These are phyloP conservation scores for Ilex asprella DNA, from an alignment of 257 asterid species.

Conservation along the genomic window DNA sequence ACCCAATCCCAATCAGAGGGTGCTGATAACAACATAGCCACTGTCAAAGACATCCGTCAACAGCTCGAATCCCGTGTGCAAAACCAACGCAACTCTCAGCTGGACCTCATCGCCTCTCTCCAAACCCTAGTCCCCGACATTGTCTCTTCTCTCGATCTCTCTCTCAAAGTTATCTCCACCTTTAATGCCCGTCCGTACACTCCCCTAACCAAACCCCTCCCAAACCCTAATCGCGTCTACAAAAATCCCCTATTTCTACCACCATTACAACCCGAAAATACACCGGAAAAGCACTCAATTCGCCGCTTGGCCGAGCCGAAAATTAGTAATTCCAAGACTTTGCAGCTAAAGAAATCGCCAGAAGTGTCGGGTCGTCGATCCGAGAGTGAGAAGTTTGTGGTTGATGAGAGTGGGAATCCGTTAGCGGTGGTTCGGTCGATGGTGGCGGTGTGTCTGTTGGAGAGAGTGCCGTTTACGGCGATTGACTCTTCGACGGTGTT, in stretches of 20 bases:
- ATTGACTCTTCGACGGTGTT: slow-evolving; percentile 71
- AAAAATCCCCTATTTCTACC: slow-evolving; percentile 21
- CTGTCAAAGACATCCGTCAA: slow-evolving; percentile 50
- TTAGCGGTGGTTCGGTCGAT: slow-evolving; percentile 68
- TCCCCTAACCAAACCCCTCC: slow-evolving; percentile 66
- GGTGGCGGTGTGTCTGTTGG: slow-evolving; percentile 85
- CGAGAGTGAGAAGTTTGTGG: slow-evolving; percentile 36
- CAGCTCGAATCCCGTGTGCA: slow-evolving; percentile 71
- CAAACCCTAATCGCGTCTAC: slow-evolving; percentile 41
- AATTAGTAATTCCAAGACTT: background rate
- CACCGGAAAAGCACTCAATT: no score
- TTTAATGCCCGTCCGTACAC: slow-evolving; percentile 52
- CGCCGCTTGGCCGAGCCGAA: background rate
- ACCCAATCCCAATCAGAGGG: slow-evolving; percentile 58
- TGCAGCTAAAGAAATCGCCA: slow-evolving; percentile 10
- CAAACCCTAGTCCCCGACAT: slow-evolving; percentile 75
- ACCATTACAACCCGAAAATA: no score
- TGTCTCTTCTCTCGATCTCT: slow-evolving; percentile 83
- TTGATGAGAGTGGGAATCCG: slow-evolving; percentile 69
- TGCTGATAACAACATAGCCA: slow-evolving; percentile 41
- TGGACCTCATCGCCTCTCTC: slow-evolving; percentile 78
- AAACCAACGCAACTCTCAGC: slow-evolving; percentile 56
- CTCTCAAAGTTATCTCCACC: slow-evolving; percentile 59
- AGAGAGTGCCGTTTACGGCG: slow-evolving; percentile 71
- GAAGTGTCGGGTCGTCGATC: slow-evolving; percentile 19